Base-by-base conservation (phyloP, 1,139 yeast genomes). In the Lodderomyces metapsilosis region DNA sequence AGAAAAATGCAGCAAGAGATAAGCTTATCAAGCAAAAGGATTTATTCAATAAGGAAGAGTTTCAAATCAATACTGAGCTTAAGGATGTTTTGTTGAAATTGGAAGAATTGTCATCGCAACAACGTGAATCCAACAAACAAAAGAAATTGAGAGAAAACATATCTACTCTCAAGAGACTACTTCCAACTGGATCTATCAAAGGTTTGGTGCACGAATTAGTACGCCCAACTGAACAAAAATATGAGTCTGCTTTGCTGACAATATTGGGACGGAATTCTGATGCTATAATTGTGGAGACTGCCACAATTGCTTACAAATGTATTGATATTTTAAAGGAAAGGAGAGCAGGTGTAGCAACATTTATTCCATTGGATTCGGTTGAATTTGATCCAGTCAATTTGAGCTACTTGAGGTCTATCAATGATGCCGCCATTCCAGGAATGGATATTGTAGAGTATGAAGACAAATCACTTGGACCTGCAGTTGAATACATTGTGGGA, bases 321-420 rank as follows among this genome's bases (percentile, higher is more conserved):
- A 84, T 92, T 52, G 80, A 81, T 13, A 84, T 84, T 43, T 68
- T 92, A 59, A 88, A 89, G 53, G 95, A 88, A 50, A 92, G 94
- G 57, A 75, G 96, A 49, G 70, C 85, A 10, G 97, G 98, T 37
- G 76, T 79, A 11, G 91, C 92, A 1, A 82, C 95, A 0, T 91
- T 92, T 52, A 85, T 92, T 47, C 98, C 98, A 0, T 66, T 92
- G 41, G 95, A 89, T 54, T 76, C 91, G 1, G 80, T 92, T 30
- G 57, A 60, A 13, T 51, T 50, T 20, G 84, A 79, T n/a, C 71
- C 77, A 3, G 67, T 71, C 23, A 78, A 84, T 31, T 71, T 85
- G 37, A 80, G 78, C 49, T 71, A 74, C 36, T 65, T 84, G 36
- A 71, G 95, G 52, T 75, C 80, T 9, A 53, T 84, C 36, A 78